These are phyloP conservation scores for Microdochium trichocladiopsis DNA, from an alignment of 2,329 filamentous ascomycete genomes.

Conservation along the genomic window DNA sequence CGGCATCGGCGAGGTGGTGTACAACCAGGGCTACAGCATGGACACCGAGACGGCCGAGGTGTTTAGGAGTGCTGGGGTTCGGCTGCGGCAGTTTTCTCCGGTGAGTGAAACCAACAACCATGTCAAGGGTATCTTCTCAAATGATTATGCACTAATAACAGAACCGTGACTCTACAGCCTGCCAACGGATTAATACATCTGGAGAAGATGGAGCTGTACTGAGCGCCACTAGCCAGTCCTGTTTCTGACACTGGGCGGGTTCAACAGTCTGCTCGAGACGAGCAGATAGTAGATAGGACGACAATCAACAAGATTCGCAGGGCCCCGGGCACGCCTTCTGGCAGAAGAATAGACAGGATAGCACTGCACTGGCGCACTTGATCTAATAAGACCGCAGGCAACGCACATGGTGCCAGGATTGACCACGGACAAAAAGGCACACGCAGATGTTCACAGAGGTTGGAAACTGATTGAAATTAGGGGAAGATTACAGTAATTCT, in stretches of 20 bases:
- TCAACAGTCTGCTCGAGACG: neutral
- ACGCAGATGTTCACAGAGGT: too few relatives aligned
- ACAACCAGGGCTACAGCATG: constrained; percentile 91
- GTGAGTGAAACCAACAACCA: constrained; percentile 44
- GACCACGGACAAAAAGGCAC: too few relatives aligned
- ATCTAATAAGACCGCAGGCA: too few relatives aligned
- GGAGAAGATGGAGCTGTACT: constrained; percentile 26
- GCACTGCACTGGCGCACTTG: too few relatives aligned
- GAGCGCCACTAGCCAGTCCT: too few relatives aligned
- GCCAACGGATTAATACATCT: constrained; percentile 46
- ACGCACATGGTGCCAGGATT: too few relatives aligned
- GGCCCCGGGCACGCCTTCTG: too few relatives aligned
- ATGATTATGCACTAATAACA: too few relatives aligned
- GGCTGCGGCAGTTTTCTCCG: constrained; percentile 79
- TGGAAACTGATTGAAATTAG: neutral
- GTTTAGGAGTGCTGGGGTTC: constrained; percentile 76
- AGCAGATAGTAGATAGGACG: too few relatives aligned
- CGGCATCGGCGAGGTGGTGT: constrained; percentile 92
- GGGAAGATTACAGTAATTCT: neutral
- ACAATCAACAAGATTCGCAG: too few relatives aligned
- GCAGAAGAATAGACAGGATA: too few relatives aligned
- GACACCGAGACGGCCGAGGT: constrained; percentile 77
- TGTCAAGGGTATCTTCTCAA: too few relatives aligned
- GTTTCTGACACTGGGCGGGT: neutral
- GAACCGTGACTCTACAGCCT: constrained; percentile 32